Evolutionary conservation across 2,329 filamentous ascomycete genomes (phyloP), one percentile per base, ranked within the genome.

Genomic region (Epichloe coenophiala): DNA sequence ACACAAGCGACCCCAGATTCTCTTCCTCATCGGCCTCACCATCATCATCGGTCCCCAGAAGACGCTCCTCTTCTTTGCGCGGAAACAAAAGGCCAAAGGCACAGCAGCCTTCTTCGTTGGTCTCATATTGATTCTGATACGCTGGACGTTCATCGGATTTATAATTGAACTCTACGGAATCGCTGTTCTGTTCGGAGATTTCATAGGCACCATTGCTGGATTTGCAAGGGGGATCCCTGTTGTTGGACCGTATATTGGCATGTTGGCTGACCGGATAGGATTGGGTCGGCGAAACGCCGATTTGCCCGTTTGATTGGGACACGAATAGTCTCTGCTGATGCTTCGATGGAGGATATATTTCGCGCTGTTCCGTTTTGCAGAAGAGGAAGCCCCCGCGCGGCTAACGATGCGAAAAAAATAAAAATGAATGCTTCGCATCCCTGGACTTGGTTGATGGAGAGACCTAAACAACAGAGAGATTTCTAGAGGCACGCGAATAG

Each of bases 11-110:
- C 3, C 27, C n/a, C 53, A 95, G 88, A 94, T 98, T 68, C 88
- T 98, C 67, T 97, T 98, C 76, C 81, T 98, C 50, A 88, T 95
- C 71, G 93, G 93, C 66, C 81, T 98, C 27, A 95, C 90, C 33
- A 85, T 97, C 53, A 94, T 97, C 61, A 95, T 98, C 70, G 93
- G 93, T 42, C 79, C 88, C 23, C 79, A 86, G 67, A 96, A 96
- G 66, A 97, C 93, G 0, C 74, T 91, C 56, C 75, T 86, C 64
- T 98, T 98, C 81, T 98, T 98, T 74, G 87, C 89, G 48, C 85
- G 93, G 54, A 84, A 83, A 60, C 88, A 96, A 65, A 98, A 98
- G 69, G 80, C 88, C 61, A 89, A 89, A 64, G 93, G 93, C 56
- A 96, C 88, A 1, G 83, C 83, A 4, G 90, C 90, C 15, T 98